Conservation (phyloP, 768 basidiomycete genomes). For the Leccinum fibrillosum region DNA sequence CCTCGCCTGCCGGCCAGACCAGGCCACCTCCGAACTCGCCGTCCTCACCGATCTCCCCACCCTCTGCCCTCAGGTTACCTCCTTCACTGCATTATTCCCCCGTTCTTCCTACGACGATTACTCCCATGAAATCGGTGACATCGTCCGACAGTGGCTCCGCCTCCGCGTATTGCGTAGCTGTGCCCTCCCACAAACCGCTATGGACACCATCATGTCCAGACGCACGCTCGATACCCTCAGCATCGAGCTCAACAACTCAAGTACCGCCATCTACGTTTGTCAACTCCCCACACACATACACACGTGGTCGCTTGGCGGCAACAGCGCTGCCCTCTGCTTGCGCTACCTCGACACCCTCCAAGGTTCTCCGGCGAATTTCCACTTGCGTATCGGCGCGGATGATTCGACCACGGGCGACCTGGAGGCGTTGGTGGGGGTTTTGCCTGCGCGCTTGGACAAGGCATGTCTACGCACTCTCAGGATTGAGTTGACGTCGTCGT, state of each 20-base stretch:
- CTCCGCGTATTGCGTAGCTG: constrained; percentile 18
- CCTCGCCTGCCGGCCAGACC: constrained; percentile 24
- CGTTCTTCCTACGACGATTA: constrained; percentile 27
- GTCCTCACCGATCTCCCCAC: constrained; percentile 20
- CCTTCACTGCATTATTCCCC: constrained; percentile 26
- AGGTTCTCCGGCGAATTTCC: constrained; percentile 16
- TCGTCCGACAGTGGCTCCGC: constrained; percentile 19
- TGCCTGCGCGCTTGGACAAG: constrained; percentile 16
- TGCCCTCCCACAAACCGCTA: constrained; percentile 19
- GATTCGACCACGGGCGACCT: constrained; percentile 22
- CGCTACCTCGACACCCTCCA: constrained; percentile 21
- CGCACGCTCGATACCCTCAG: constrained; percentile 17
- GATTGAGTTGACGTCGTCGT: constrained; percentile 26
- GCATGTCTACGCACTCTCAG: constrained; percentile 7
- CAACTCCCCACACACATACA: constrained; percentile 15
- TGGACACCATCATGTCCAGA: constrained; percentile 17
- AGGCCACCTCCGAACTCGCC: constrained; percentile 17
- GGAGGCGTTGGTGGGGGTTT: constrained; percentile 5
- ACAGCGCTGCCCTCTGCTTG: constrained; percentile 19
- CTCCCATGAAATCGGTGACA: constrained; percentile 24
- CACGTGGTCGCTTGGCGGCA: constrained; percentile 23
- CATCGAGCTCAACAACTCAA: constrained; percentile 28
- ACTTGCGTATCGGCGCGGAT: constrained; percentile 24
- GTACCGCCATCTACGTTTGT: constrained; percentile 17
- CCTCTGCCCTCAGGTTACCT: constrained; percentile 25